A percentile compares a stretch with the other conserved stretches of the same genome.
Conservation (phyloP, 78 protist species). For the Protostelium mycophagum region DNA sequence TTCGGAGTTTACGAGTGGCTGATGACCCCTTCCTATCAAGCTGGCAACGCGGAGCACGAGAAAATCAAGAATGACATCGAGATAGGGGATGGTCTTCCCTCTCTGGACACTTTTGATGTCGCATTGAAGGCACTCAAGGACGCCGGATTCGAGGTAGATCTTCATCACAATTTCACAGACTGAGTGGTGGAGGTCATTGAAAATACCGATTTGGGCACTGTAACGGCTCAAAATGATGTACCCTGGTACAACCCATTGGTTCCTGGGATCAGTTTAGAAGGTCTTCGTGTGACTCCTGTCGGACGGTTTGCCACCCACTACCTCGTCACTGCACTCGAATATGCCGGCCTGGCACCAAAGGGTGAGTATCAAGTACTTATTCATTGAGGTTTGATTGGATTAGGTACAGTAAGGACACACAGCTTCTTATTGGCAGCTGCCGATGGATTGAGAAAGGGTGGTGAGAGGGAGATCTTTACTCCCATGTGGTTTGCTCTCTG, state of each 20-base stretch:
- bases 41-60: slow-evolving; percentile 47
- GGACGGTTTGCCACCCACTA: slow-evolving; percentile 58
- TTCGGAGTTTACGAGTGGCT: slow-evolving; percentile 84
- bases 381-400: too few species aligned
- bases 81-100: slow-evolving; percentile 80
- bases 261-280: slow-evolving; percentile 29
- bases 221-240: too few species aligned
- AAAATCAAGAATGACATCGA: slow-evolving; percentile 75
- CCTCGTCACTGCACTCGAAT: slow-evolving; percentile 29
- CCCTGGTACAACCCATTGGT: slow-evolving; percentile 63
- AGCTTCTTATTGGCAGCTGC: slow-evolving; percentile 72
- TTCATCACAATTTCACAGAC: neutral
- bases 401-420: too few species aligned
- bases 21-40: slow-evolving; percentile 77
- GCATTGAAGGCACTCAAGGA: slow-evolving; percentile 36
- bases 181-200: neutral
- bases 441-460: slow-evolving; percentile 73
- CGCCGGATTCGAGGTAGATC: slow-evolving; percentile 82
- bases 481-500: slow-evolving; percentile 67
- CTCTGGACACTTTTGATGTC: slow-evolving; percentile 33
- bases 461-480: slow-evolving; percentile 65
- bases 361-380: slow-evolving; percentile 49
- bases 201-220: neutral
- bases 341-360: slow-evolving; percentile 38
- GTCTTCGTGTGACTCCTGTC: slow-evolving; percentile 58